Conservation (phyloP, 2,329 filamentous ascomycete species). For the Fusarium sp. region DNA sequence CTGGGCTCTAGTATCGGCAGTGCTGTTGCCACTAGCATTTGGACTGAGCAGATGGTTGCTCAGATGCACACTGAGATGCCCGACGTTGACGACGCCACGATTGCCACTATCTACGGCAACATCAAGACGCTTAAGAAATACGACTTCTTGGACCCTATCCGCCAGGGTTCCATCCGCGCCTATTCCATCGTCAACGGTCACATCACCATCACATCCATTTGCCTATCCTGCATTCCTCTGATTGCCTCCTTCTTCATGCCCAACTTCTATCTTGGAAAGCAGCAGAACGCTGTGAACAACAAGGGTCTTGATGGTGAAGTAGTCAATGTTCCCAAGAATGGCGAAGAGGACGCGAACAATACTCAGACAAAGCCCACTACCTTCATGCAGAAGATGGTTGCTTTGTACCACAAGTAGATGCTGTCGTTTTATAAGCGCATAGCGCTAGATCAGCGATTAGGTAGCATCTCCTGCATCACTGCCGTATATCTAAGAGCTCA, state of each 20-base stretch:
- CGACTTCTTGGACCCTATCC: conserved; percentile 50
- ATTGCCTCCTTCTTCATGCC: conserved; percentile 57
- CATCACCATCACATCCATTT: conserved; percentile 51
- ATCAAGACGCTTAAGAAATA: conserved; percentile 53
- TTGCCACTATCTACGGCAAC: conserved; percentile 51
- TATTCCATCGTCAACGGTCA: conserved; percentile 52
- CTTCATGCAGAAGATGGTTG: conserved; percentile 22
- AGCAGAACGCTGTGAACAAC: conserved; percentile 53
- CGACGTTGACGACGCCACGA: conserved; percentile 38
- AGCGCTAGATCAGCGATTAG: accelerated
- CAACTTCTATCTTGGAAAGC: conserved; percentile 54
- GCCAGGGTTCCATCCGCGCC: conserved; percentile 54
- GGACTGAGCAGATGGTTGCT: conserved; percentile 55
- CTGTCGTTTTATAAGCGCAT: accelerated
- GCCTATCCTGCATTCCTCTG: conserved; percentile 50
- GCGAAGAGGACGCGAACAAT: not conserved
- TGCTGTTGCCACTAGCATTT: conserved; percentile 54
- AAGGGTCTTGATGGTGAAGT: conserved; percentile 50
- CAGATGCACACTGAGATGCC: conserved; percentile 51
- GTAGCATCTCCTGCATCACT: accelerated
- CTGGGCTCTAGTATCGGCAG: conserved; percentile 55
- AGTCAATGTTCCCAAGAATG: conserved; percentile 41
- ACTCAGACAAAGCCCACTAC: conserved; percentile 9
- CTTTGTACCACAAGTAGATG: conserved; percentile 21
- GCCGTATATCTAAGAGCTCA: accelerated